Evolutionary conservation across 2,329 filamentous ascomycete genomes (phyloP), one percentile per base, ranked within the genome.

Genomic region (Alternaria metachromatica): DNA sequence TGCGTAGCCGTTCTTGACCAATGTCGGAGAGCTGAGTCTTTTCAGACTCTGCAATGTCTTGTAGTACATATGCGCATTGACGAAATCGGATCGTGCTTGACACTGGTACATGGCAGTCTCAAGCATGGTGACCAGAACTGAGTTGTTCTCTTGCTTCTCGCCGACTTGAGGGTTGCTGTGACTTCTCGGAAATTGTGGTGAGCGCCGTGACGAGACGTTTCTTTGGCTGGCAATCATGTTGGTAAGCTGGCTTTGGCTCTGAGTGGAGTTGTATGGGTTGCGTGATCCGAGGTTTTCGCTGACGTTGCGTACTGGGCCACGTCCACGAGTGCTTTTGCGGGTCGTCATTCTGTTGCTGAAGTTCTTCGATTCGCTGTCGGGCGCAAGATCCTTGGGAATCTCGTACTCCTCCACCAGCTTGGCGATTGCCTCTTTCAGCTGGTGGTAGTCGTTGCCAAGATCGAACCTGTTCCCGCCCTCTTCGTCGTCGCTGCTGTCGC

Each of bases 61-160:
- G 89, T 92, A 95, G 82, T 95, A 97, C 55, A 92, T 86, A 71
- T 96, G 92, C 1, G 93, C 91, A 28, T 90, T 90, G 54, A 96
- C 89, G 72, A 94, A 97, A 76, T 97, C 93, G 0, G 91, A 92
- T 64, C 92, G 88, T 23, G 91, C 89, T 70, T 92, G 89, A 59
- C 92, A 94, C 76, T 93, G 91, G 1, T 89, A 86, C 69, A 91
- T 92, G 15, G 92, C 92, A 18, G 90, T 90, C 67, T 91, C 89
- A 26, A 94, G 86, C 90, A 94, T 94, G 1, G 87, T 86, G 44
- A 92, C 85, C 11, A 93, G 81, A 6, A 90, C 86, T 2, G 81
- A 81, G 28, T 71, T 74, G 56, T 72, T 87, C 82, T 63, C 79
- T 21, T 72, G 65, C 44, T 75, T 75, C 23, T 79, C 74, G 3